Conservation (phyloP, 192 early-diverging fungal genomes). For the Paraglomus occultum region DNA sequence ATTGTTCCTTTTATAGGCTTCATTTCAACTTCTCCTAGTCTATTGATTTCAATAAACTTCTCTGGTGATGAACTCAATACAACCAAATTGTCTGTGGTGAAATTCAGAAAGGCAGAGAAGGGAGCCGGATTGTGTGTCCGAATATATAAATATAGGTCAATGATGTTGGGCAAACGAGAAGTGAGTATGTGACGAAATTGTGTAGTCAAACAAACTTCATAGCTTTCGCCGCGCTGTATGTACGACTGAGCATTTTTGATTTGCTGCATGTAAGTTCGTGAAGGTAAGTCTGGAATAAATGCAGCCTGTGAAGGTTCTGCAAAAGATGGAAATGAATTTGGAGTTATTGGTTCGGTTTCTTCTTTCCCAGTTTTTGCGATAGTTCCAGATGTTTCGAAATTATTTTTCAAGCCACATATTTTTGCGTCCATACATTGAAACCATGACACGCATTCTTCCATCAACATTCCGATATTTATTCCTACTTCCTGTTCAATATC, state of each 20-base stretch:
- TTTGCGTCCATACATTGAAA: conserved; percentile 7
- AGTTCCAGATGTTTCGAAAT: background rate
- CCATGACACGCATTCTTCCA: conserved; percentile 26
- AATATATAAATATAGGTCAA: conserved; percentile 62
- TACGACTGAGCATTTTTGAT: conserved; percentile 54
- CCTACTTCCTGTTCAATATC: background rate
- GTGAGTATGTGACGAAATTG: conserved; percentile 57
- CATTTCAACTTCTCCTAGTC: conserved; percentile 70
- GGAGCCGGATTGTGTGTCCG: conserved; percentile 83
- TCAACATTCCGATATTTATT: conserved; percentile 31
- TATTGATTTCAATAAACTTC: conserved; percentile 62
- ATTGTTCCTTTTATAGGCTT: conserved; percentile 95
- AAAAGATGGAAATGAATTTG: conserved; percentile 28
- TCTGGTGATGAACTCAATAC: conserved; percentile 65
- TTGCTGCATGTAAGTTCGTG: conserved; percentile 51
- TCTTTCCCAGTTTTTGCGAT: too few species aligned
- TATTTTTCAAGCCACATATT: background rate
- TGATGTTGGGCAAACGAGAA: conserved; percentile 32
- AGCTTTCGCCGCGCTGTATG: conserved; percentile 88
- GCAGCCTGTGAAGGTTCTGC: conserved; percentile 30
- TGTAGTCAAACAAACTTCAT: conserved; percentile 92
- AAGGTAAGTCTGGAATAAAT: conserved; percentile 44
- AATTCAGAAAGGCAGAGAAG: conserved; percentile 72
- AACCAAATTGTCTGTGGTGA: conserved; percentile 37
- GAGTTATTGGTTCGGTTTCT: conserved; percentile 25